Conservation (phyloP, 108 stramenopile species). For the Epithemia pelagica region DNA sequence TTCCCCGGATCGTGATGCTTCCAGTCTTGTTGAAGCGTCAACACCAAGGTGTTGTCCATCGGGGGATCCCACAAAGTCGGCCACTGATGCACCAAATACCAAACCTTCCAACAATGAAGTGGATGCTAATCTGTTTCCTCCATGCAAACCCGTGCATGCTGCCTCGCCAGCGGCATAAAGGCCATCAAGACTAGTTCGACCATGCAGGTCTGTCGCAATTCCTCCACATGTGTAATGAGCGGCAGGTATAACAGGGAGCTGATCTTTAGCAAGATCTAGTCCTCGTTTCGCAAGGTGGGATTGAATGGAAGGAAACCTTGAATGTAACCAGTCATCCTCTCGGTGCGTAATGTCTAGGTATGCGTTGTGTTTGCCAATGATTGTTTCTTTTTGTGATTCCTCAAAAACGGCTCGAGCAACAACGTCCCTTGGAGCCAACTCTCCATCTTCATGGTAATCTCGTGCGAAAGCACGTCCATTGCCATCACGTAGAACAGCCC, state of each 20-base stretch:
- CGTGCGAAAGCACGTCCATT: slow-evolving; percentile 70
- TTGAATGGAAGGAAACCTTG: slow-evolving; percentile 84
- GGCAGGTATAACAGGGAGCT: slow-evolving; percentile 83
- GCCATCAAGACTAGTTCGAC: slow-evolving; percentile 48
- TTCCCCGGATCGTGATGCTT: not conserved
- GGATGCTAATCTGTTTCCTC: slow-evolving; percentile 89
- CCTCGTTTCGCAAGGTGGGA: slow-evolving; percentile 39
- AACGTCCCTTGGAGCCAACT: slow-evolving; percentile 91
- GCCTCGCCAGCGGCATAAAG: slow-evolving; percentile 90
- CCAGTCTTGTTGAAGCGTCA: not conserved
- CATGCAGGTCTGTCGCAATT: slow-evolving; percentile 74
- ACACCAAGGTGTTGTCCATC: slow-evolving; percentile 16
- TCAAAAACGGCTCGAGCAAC: slow-evolving; percentile 86
- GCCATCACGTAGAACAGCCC: slow-evolving; percentile 77
- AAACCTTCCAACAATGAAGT: slow-evolving; percentile 93
- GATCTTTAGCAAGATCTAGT: slow-evolving; percentile 73
- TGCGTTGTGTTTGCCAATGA: slow-evolving; percentile 26
- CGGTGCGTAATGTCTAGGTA: slow-evolving; percentile 88
- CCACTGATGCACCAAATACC: slow-evolving; percentile 87
- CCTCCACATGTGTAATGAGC: slow-evolving; percentile 95
- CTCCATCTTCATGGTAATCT: slow-evolving; percentile 84
- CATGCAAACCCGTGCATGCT: slow-evolving; percentile 91
- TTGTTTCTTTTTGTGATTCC: slow-evolving; percentile 46
- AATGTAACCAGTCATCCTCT: slow-evolving; percentile 62
- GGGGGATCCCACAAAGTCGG: slow-evolving; percentile 60